Evolutionary conservation across 306 rosid genomes (phyloP), one percentile per base, ranked within the genome.

Genomic region (Dryas octopetala): DNA sequence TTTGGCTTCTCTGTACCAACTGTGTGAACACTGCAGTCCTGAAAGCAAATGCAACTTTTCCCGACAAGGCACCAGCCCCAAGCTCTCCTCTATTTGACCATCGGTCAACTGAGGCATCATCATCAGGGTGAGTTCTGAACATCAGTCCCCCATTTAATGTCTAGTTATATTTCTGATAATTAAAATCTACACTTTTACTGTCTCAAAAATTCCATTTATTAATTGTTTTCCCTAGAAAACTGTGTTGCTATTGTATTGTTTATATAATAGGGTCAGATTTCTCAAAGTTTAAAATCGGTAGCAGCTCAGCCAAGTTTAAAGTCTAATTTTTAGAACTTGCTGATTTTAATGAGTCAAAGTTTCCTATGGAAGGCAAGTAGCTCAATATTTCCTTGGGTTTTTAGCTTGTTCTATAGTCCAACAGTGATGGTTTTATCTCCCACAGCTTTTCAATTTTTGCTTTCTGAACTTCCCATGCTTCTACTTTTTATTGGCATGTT

Each of bases 81-180:
- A 88, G 83, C 81, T 83, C 89, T 80, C 83, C 92, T 62, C 58
- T 83, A 54, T 87, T 80, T 80, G 97, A 95, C 71, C 91, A 88
- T 64, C 92, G 84, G 78, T 83, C 91, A 65, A 78, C 85, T 8
- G 99, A 95, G 62, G 82, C 91, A 73, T 87, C 98, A 68, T 82
- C 95, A 44, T 86, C 97, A 28, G 85, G 79, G 99, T 95, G 85
- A 80, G 97, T 90, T 55, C 73, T 28, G 79, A 78, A 78, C 74
- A 72, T 70, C 70, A 51, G 52, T 55, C 38, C 40, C 49, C 53
- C 63, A n/a, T 55, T 67, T 66, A 47, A 10, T 23, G 63, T 72
- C 23, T 23, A 61, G 4, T 75, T 51, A 43, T 16, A 13, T 11
- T n/a, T 78, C 54, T 53, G 47, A 38, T 65, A 7, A 68, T 45